phyloP scores from a whole-genome alignment of 306 rosid species.

The Gillenia trifoliata region DNA sequence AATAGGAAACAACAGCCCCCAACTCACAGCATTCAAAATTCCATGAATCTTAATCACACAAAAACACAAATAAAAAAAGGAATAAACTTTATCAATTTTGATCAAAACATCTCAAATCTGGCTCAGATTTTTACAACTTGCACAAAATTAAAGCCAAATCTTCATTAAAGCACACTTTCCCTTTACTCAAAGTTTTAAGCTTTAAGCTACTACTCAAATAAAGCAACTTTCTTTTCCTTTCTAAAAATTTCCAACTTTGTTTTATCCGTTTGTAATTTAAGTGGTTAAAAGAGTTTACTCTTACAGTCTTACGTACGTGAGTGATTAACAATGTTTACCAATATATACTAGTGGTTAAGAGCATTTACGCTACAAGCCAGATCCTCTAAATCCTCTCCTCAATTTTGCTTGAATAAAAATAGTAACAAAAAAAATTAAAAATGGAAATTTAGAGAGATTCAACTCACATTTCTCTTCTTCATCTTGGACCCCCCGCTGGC shows the following conservation, averaged over 20 bases:
- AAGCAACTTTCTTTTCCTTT: not conserved
- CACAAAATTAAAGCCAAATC: not conserved
- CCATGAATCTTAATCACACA: slow-evolving; percentile 61
- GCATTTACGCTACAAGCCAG: not conserved
- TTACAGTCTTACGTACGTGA: not conserved
- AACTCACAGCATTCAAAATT: slow-evolving; percentile 68
- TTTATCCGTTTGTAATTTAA: too few relatives aligned
- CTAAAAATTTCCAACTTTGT: not conserved
- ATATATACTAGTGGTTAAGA: not conserved
- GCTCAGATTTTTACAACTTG: not conserved
- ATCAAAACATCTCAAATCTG: not conserved
- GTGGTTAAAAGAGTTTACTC: not conserved
- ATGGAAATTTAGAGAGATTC: not conserved
- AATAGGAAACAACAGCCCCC: slow-evolving; percentile 84
- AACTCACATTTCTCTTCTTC: slow-evolving; percentile 52
- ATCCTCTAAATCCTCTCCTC: not conserved
- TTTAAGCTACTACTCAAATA: not conserved
- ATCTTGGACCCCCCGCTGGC: slow-evolving; percentile 25
- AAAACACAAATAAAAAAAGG: slow-evolving; percentile 10
- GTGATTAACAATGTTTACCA: too few relatives aligned
- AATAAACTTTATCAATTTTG: not conserved
- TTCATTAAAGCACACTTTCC: not conserved
- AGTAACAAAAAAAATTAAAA: not conserved
- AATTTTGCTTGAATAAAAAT: not conserved
- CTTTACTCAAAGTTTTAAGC: not conserved